Conservation (phyloP, 2,329 filamentous ascomycete species). For the Nigrospora oryzae region DNA sequence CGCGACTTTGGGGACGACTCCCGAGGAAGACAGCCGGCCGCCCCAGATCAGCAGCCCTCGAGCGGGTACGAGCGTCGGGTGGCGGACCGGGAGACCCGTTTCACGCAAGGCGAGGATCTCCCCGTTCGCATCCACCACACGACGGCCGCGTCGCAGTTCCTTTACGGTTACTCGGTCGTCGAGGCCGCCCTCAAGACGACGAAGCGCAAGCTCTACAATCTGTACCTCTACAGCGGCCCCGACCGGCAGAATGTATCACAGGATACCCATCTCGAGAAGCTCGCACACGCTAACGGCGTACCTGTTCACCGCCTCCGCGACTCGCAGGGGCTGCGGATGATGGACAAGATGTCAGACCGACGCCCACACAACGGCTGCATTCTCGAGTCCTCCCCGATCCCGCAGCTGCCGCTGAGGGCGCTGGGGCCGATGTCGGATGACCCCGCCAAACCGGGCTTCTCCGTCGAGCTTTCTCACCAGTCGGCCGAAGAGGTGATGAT, state of each 20-base stretch:
- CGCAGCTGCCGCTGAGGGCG: slow-evolving; percentile 56
- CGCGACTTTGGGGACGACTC: too few relatives aligned
- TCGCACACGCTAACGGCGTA: slow-evolving; percentile 42
- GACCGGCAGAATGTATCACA: slow-evolving; percentile 41
- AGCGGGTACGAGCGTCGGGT: background rate
- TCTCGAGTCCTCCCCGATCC: slow-evolving; percentile 78
- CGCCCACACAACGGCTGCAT: slow-evolving; percentile 87
- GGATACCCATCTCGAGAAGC: slow-evolving; percentile 31
- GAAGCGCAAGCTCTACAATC: slow-evolving; percentile 68
- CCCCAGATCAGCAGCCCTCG: background rate
- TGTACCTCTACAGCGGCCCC: slow-evolving; percentile 65
- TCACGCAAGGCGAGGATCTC: slow-evolving; percentile 12
- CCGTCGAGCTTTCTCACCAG: slow-evolving; percentile 55
- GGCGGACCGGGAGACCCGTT: background rate
- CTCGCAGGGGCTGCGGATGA: slow-evolving; percentile 51
- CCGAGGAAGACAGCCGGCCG: too few relatives aligned
- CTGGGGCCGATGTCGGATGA: slow-evolving; percentile 42
- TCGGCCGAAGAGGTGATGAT: slow-evolving; percentile 64
- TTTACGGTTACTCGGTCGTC: slow-evolving; percentile 79
- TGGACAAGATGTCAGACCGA: slow-evolving; percentile 76
- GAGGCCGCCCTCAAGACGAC: slow-evolving; percentile 62
- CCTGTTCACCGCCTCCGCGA: slow-evolving; percentile 47
- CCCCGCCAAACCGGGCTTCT: slow-evolving; percentile 40
- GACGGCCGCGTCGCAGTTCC: slow-evolving; percentile 81
- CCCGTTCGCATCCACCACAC: slow-evolving; percentile 45